Evolutionary conservation across 2,329 filamentous ascomycete species (phyloP).

Genomic region (Neofusicoccum umdonicola): DNA sequence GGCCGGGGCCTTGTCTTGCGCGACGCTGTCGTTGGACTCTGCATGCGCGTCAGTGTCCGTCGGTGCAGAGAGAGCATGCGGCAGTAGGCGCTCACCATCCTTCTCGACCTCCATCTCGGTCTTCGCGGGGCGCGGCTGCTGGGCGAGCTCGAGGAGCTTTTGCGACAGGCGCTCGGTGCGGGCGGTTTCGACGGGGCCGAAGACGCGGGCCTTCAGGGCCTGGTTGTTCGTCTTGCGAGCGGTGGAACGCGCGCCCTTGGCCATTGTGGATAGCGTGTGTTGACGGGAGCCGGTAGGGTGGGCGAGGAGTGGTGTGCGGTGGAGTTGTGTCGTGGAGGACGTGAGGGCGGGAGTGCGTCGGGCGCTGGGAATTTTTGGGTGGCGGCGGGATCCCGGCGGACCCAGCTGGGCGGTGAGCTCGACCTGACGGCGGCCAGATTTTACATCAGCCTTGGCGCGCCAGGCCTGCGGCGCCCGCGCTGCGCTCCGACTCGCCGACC

Average conservation of each 20-base stretch:
- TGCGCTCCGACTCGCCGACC: not conserved
- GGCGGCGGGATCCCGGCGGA: not conserved
- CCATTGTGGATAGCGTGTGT: slow-evolving; percentile 60
- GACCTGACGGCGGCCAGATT: slow-evolving; percentile 1
- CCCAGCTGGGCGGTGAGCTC: not conserved
- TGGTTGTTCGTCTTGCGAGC: slow-evolving; percentile 79
- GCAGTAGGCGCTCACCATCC: not conserved
- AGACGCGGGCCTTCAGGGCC: slow-evolving; percentile 75
- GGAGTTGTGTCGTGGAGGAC: slow-evolving; percentile 19
- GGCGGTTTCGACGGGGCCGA: slow-evolving; percentile 76
- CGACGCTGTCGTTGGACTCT: slow-evolving; percentile 14
- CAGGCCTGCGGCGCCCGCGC: not conserved
- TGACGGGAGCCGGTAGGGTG: not conserved
- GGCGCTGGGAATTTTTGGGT: not conserved
- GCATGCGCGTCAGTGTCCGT: slow-evolving; percentile 4
- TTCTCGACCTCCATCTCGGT: slow-evolving; percentile 42
- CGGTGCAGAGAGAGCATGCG: not conserved
- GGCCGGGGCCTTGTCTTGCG: slow-evolving; percentile 7
- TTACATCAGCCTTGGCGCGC: slow-evolving; percentile 11
- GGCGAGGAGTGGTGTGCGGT: not conserved
- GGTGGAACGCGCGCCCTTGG: slow-evolving; percentile 80
- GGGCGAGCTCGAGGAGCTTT: slow-evolving; percentile 77
- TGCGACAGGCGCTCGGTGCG: slow-evolving; percentile 80
- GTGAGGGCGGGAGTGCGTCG: not conserved
- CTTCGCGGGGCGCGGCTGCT: slow-evolving; percentile 65